Evolutionary conservation across 1,284 basidiomycete genomes (phyloP).

Genomic region (Leccinum griseonigrum): DNA sequence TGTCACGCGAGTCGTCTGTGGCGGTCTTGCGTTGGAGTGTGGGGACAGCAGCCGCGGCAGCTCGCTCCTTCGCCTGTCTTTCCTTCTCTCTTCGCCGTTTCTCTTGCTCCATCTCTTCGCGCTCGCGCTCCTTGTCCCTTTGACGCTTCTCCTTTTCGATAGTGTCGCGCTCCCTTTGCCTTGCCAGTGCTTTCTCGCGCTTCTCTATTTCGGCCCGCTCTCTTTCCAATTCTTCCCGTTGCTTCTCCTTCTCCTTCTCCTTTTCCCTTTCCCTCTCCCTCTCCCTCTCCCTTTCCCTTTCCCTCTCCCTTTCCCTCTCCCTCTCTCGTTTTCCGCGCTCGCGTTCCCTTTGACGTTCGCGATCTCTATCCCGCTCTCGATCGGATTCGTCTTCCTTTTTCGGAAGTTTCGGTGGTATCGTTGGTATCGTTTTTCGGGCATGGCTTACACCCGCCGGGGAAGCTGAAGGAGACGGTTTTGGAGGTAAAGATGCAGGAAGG

Average conservation of each 20-base stretch:
- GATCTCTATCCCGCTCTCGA: conserved; percentile 27
- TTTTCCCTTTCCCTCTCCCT: conserved; percentile 4
- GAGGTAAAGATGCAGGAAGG: conserved; percentile 23
- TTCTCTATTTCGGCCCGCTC: conserved; percentile 26
- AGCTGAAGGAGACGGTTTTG: conserved; percentile 29
- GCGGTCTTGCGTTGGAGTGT: conserved; percentile 38
- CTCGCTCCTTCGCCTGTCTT: conserved; percentile 21
- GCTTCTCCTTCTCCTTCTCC: conserved; percentile 20
- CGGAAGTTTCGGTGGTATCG: conserved; percentile 20
- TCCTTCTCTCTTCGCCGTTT: conserved; percentile 28
- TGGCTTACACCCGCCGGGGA: conserved; percentile 25
- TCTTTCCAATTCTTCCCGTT: conserved; percentile 20
- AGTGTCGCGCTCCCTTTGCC: conserved; percentile 22
- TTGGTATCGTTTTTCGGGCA: conserved; percentile 24
- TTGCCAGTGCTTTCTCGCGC: conserved; percentile 22
- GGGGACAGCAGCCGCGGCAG: conserved; percentile 1
- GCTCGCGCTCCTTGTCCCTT: conserved; percentile 25
- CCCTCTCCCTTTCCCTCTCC: conserved; percentile 8
- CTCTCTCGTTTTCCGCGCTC: conserved; percentile 22
- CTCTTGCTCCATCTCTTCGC: conserved; percentile 26
- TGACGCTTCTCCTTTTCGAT: conserved; percentile 25
- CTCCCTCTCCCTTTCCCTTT: conserved; percentile 22
- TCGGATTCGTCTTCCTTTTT: conserved; percentile 29
- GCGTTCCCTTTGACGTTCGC: conserved; percentile 23
- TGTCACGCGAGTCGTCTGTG: conserved; percentile 30